Base-by-base conservation (phyloP, 495 filamentous ascomycete species). In the Arthonia radiata region DNA sequence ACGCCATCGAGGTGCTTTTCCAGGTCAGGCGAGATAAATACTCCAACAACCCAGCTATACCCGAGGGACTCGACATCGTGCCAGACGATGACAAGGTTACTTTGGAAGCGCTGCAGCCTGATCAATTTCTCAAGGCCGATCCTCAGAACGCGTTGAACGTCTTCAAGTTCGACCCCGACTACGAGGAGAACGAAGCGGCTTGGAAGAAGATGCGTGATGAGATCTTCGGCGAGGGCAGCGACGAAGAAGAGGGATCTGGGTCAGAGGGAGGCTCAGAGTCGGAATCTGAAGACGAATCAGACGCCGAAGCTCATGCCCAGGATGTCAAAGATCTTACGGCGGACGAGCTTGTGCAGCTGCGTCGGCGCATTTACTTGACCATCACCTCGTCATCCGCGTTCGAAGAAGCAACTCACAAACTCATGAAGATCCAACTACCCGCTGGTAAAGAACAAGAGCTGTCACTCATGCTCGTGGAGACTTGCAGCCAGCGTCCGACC, bases 301-400 rank as follows among this genome's bases (percentile, higher is more conserved):
- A 76, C 24, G 53, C 71, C 17, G 66, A 82, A 39, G 68, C 72
- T 36, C 50, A 55, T 26, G 59, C 63, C 26, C 54, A 93, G 40
- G 86, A 99, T 47, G 91, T 99, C 57, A 89, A 93, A 49, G 86
- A 99, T 49, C 80, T 90, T 47, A 90, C 67, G 36, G 94, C 94
- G 40, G 77, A 82, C 0, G 79, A 94, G 43, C 62, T 99, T 9
- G 76, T 93, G 37, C 90, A 90, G 39, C 59, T 99, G 14, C 67
- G 86, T 32, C 65, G 79, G 38, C 90, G 78, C 0, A 94, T 99
- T 33, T 99, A 99, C 42, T 56, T 99, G 30, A 94, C 81, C 6
- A 90, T 97, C 46, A 91, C 90, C 76, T 83, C 74, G 22, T 80
- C 71, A 39, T 71, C 79, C 29, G 79, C 83, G 26, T 89, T 90